Evolutionary conservation across 495 filamentous ascomycete species (phyloP).

Genomic region (Neurospora hispaniola): DNA sequence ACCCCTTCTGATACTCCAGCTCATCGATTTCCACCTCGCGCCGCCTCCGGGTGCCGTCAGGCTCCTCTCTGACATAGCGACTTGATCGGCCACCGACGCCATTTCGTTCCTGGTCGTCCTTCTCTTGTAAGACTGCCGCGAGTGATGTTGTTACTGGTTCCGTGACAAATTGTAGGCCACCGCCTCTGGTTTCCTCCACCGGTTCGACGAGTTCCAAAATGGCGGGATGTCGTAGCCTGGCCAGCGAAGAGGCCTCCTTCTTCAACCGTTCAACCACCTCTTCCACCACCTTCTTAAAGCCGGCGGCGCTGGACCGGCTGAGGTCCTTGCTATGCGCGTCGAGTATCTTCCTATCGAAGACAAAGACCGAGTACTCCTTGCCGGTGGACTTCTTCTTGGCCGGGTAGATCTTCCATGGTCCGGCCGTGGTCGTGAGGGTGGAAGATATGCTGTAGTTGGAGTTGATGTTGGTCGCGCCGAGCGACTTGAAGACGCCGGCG

Average conservation of each 20-base stretch:
- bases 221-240: conserved; percentile 78
- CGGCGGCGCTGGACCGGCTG: conserved; percentile 41
- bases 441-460: conserved; percentile 76
- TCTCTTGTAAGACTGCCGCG: conserved; percentile 72
- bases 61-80: conserved; percentile 73
- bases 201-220: conserved; percentile 90
- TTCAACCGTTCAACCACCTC: conserved; percentile 85
- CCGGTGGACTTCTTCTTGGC: conserved; percentile 91
- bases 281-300: conserved; percentile 68
- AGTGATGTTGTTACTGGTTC: conserved; percentile 82
- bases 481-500: conserved; percentile 80
- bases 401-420: conserved; percentile 95
- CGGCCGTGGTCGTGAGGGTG: conserved; percentile 58
- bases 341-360: conserved; percentile 82
- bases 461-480: conserved; percentile 76
- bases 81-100: conserved; percentile 57
- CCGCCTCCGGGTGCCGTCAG: conserved; percentile 59
- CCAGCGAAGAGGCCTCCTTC: conserved; percentile 80
- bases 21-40: conserved; percentile 93
- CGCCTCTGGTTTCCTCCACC: conserved; percentile 83
- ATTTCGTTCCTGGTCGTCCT: conserved; percentile 74
- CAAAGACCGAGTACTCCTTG: conserved; percentile 81
- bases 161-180: conserved; percentile 91
- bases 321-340: conserved; percentile 56
- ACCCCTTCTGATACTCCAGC: conserved; percentile 91